Base-by-base conservation (phyloP, 2,329 filamentous ascomycete species). In the Microdochium trichocladiopsis region DNA sequence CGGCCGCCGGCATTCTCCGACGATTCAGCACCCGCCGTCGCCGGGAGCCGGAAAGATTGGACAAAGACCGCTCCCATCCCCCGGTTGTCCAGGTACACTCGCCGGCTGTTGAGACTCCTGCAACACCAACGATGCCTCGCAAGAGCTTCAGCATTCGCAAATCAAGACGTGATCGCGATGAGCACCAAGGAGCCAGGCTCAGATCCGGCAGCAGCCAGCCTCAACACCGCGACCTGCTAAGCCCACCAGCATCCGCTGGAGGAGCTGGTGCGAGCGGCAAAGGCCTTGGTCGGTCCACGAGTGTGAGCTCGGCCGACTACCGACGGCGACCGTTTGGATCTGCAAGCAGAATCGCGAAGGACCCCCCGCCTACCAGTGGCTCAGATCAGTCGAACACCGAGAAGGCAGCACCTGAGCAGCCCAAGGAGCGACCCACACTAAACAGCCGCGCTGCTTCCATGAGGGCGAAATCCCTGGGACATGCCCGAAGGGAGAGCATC, bases 401-500 rank as follows among this genome's bases (percentile, higher is more conserved):
- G 37, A 78, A 74, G 59, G 66, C 70, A 50, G 72, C 70, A 37
- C 77, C 70, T 50, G 80, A 75, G 60, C 75, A 68, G 37, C 77
- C 70, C 50, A 79, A 75, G 61, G 75, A 68, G 59, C 85, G 75
- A 64, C 74, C 66, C 52, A 74, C 73, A 12, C 61, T 75, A 0
- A 77, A 78, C 53, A 74, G 78, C 33, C 79, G 82, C 50, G 79
- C 80, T 2, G 79, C 86, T 21, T 84, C 87, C 5, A 79, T 83
- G 63, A 83, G 93, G 56, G 86, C 93, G 9, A 94, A 94, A 68
- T 95, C 91, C 3, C 78, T 96, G 22, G 90, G 92, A 2, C 92
- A 97, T 66, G 89, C 90, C 47, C 83, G 93, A 37, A 82, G 90
- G 54, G 93, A 96, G 67, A 96, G 91, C 66, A 95, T 96, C 51